phyloP scores from a whole-genome alignment of 2,329 filamentous ascomycete genomes.

The Microthyrium microscopicum region DNA sequence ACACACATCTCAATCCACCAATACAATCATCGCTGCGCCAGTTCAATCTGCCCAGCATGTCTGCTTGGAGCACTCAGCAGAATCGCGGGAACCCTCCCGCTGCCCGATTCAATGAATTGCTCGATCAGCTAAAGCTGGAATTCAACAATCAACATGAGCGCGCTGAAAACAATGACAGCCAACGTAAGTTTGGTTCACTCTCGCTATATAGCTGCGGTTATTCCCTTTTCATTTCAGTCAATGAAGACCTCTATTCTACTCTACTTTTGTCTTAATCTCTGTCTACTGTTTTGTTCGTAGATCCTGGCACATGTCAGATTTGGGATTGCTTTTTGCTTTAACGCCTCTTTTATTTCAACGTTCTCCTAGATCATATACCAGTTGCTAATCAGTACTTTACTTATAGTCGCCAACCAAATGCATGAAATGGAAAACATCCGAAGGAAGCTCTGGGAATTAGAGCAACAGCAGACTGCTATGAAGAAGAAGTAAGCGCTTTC shows the following conservation, averaged over 20 bases:
- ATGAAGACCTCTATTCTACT: not conserved
- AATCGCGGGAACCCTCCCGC: too few relatives aligned
- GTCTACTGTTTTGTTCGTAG: not conserved
- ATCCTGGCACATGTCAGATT: not conserved
- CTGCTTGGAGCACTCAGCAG: too few relatives aligned
- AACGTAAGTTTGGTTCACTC: slow-evolving; percentile 50
- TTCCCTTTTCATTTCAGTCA: not conserved
- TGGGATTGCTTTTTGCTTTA: not conserved
- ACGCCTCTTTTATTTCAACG: not conserved
- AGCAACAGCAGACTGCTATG: slow-evolving; percentile 73
- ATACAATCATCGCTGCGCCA: too few relatives aligned
- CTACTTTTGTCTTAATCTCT: not conserved
- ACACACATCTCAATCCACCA: too few relatives aligned
- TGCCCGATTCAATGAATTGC: slow-evolving; percentile 70
- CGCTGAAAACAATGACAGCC: slow-evolving; percentile 78
- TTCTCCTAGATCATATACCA: not conserved
- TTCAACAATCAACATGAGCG: slow-evolving; percentile 74
- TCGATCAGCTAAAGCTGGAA: slow-evolving; percentile 80
- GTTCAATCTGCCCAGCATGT: too few relatives aligned
- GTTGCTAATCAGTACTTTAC: not conserved
- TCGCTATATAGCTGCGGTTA: not conserved
- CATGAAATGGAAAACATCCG: slow-evolving; percentile 90
- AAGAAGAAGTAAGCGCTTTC: slow-evolving; percentile 64
- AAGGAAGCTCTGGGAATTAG: slow-evolving; percentile 83
- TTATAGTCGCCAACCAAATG: slow-evolving; percentile 69